These are phyloP conservation scores for Linum usitatissimum DNA, from an alignment of 345 rosid genomes.

Conservation along the genomic window DNA sequence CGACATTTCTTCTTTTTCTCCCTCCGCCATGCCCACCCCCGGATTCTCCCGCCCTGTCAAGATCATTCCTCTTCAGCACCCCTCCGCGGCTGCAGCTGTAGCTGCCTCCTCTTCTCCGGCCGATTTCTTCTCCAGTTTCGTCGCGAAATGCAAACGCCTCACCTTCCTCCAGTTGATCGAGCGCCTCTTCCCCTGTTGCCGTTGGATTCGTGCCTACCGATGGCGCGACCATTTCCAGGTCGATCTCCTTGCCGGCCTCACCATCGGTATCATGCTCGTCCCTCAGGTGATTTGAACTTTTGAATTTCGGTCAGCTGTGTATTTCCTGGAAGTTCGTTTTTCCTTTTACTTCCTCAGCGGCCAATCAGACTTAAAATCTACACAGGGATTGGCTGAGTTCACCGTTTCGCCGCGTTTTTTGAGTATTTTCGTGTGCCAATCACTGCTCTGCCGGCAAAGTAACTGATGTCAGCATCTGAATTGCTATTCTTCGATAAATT, in stretches of 20 bases:
- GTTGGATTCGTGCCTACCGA: conserved; percentile 74
- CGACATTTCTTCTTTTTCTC: conserved; percentile 3
- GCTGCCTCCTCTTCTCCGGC: conserved; percentile 16
- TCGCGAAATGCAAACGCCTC: conserved; percentile 38
- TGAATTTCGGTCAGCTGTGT: background rate
- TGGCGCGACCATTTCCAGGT: conserved; percentile 71
- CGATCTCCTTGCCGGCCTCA: conserved; percentile 89
- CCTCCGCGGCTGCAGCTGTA: conserved; percentile 34
- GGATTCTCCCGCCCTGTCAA: conserved; percentile 48
- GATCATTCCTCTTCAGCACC: conserved; percentile 69
- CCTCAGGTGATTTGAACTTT: conserved; percentile 62
- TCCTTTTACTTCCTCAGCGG: background rate
- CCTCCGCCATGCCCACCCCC: conserved; percentile 27
- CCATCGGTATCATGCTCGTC: conserved; percentile 97
- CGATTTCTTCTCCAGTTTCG: conserved; percentile 34
- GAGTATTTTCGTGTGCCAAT: too few relatives aligned
- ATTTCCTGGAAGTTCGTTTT: background rate
- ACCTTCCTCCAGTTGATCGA: conserved; percentile 51
- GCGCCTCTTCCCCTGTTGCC: conserved; percentile 56
- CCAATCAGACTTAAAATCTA: background rate
- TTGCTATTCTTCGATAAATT: too few relatives aligned
- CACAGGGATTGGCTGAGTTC: background rate
- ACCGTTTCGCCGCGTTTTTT: background rate
- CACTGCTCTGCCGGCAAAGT: too few relatives aligned
- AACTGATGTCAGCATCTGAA: too few relatives aligned